These are phyloP conservation scores for Mycena capillaripes DNA, from an alignment of 768 basidiomycete genomes.

Conservation along the genomic window DNA sequence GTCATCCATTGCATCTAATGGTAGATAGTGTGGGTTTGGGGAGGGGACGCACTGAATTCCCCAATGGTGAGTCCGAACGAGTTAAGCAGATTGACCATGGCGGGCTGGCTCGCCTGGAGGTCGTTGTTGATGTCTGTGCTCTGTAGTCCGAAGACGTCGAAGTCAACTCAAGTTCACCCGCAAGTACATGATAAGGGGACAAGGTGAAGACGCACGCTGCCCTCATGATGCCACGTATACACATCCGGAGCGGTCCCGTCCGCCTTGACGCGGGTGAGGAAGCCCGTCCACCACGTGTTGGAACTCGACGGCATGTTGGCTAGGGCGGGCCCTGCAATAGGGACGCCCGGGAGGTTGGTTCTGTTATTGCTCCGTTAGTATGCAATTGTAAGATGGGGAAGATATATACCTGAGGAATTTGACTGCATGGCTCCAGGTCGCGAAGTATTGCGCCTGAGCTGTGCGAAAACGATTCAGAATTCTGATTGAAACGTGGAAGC, in stretches of 20 bases:
- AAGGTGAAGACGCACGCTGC: conserved; percentile 27
- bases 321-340: conserved; percentile 34
- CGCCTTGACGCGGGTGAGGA: conserved; percentile 32
- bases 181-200: too few relatives aligned
- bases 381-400: neutral
- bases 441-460: conserved; percentile 36
- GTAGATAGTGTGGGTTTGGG: too few relatives aligned
- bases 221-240: conserved; percentile 39
- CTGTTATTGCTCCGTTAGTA: neutral
- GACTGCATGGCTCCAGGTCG: conserved; percentile 35
- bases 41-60: conserved; percentile 33
- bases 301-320: conserved; percentile 23
- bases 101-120: conserved; percentile 36
- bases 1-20: neutral
- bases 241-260: conserved; percentile 38
- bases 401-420: conserved; percentile 28
- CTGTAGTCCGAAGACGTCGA: neutral
- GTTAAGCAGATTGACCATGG: conserved; percentile 37
- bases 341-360: conserved; percentile 35
- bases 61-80: conserved; percentile 27
- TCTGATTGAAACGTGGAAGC: neutral
- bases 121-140: conserved; percentile 38
- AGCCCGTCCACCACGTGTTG: conserved; percentile 41
- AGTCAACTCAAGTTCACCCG: neutral
- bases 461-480: neutral